Evolutionary conservation across 1,284 basidiomycete species (phyloP), one percentile per base, ranked within the genome.

Genomic region (Agaricales sp.): DNA sequence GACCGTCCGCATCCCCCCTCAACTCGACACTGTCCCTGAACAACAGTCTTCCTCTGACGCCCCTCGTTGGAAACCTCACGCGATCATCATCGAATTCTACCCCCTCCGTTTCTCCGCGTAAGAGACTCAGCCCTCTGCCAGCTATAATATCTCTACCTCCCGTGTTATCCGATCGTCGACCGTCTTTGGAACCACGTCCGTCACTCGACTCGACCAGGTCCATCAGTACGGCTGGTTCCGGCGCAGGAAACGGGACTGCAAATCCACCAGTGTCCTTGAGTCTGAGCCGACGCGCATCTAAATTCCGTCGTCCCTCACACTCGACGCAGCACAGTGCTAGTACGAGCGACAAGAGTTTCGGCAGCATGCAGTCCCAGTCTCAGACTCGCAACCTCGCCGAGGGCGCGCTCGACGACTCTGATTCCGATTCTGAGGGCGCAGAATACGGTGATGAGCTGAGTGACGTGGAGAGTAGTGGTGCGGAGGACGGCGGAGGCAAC

Each of bases 331-430:
- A 66, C 25, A 69, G 63, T 50, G 51, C 63, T 4, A 74, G 70
- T 54, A 66, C 69, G 14, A 70, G 65, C 50, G 63, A 57, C 41
- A 8, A 19, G 11, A n/a, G 41, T 19, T 43, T 43, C 20, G 20
- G 61, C 49, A 65, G 68, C 38, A 58, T 58, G 50, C 54, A 58
- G 16, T 62, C 55, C 45, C 54, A 52, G 24, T 78, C 69, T 50
- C 62, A 76, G 25, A 67, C 30, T 8, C 30, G 75, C 2, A 76
- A 86, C 55, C 75, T 83, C 2, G 87, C 86, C 11, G 86, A 87
- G 57, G 85, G 87, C 19, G 82, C 82, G 2, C 63, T 89, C 8
- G 80, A 83, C 53, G 83, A 87, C 58, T 87, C 82, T 0, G 84
- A 87, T 62, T 82, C 80, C 1, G 73, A 64, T 19, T 51, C 51